Conservation (phyloP, 495 filamentous ascomycete genomes). For the Annulohypoxylon maeteangense region DNA sequence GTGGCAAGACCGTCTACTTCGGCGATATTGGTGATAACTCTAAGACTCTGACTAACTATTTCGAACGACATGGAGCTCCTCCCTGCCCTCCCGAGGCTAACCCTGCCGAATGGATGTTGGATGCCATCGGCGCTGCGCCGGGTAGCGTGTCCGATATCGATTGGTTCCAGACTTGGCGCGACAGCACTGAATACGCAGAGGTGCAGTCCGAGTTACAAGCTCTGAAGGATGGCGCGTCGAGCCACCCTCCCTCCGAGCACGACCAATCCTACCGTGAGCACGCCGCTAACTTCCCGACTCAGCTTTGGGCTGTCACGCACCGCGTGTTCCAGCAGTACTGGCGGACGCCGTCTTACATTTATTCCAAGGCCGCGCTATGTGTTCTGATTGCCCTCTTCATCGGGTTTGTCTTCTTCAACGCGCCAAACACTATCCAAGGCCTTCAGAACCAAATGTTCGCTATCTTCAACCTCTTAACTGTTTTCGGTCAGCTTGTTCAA, state of each 20-base stretch:
- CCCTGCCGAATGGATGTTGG: conserved; percentile 96
- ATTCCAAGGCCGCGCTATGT: conserved; percentile 72
- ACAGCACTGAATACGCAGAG: conserved; percentile 73
- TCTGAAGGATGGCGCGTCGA: conserved; percentile 69
- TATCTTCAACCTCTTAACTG: conserved; percentile 83
- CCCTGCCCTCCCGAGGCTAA: conserved; percentile 82
- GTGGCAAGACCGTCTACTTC: conserved; percentile 90
- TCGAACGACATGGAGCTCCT: conserved; percentile 79
- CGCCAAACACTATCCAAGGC: conserved; percentile 75
- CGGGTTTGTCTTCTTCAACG: conserved; percentile 86
- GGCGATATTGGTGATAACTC: conserved; percentile 88
- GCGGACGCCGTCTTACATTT: conserved; percentile 88
- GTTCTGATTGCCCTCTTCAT: conserved; percentile 76
- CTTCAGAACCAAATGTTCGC: conserved; percentile 89
- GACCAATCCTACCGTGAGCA: conserved; percentile 63
- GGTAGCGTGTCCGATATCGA: conserved; percentile 78
- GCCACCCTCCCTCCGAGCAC: conserved; percentile 48
- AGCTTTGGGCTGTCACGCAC: conserved; percentile 64
- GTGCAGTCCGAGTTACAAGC: conserved; percentile 76
- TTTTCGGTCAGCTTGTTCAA: conserved; percentile 79
- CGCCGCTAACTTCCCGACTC: conserved; percentile 64
- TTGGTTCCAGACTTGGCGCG: conserved; percentile 84
- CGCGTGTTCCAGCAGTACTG: conserved; percentile 91
- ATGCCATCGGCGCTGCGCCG: conserved; percentile 92
- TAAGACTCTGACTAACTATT: conserved; percentile 76